phyloP scores from a whole-genome alignment of 73 alveolate species.

The Tetrahymena thermophila region DNA sequence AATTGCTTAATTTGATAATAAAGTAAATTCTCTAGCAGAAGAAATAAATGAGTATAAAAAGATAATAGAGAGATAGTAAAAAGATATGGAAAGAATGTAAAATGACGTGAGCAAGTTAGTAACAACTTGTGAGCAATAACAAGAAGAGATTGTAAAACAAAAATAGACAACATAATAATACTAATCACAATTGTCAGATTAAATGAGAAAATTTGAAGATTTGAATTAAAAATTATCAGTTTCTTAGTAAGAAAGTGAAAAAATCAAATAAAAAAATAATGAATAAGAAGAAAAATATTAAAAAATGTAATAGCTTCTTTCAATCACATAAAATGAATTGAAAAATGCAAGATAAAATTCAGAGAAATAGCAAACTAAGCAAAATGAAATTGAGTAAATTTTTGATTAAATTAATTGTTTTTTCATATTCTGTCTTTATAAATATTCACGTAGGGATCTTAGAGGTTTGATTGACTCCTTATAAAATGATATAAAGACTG shows the following conservation, averaged over 20 bases:
- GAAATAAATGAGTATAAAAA: background rate
- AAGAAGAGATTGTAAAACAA: background rate
- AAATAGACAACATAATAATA: background rate
- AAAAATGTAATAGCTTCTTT: background rate
- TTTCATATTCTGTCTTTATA: background rate
- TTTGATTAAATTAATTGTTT: background rate
- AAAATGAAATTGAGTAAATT: background rate
- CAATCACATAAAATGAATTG: background rate
- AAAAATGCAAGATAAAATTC: background rate
- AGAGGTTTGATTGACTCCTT: background rate
- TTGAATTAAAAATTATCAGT: background rate
- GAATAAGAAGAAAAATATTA: background rate
- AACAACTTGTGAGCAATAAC: background rate
- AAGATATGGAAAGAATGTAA: background rate
- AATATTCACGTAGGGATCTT: background rate
- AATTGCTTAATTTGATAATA: background rate
- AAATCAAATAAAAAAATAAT: background rate
- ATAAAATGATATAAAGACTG: background rate
- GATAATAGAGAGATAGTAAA: background rate
- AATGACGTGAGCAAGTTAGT: background rate
- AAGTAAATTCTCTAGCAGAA: background rate
- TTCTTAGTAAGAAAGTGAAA: background rate
- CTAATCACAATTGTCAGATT: background rate
- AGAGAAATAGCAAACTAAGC: background rate
- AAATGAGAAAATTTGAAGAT: background rate